Evolutionary conservation across 2,329 filamentous ascomycete genomes (phyloP), one percentile per base, ranked within the genome.

Genomic region (Trichoderma lentiforme): DNA sequence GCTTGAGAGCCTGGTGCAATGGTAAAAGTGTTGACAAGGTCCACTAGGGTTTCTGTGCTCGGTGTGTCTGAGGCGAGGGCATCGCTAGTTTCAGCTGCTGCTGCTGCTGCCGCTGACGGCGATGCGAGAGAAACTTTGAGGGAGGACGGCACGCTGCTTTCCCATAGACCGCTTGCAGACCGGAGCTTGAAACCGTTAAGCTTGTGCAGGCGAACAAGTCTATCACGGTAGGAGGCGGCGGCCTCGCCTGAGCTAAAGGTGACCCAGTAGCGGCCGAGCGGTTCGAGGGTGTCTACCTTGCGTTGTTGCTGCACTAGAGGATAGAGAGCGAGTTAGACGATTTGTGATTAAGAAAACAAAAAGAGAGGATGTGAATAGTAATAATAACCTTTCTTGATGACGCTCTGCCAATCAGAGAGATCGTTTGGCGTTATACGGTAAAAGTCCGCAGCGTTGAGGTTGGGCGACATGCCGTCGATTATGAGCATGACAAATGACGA

Each of bases 361-460:
- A 21, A 21, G 21, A 21, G 21, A 21, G 21, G 21, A 21, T 21
- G 21, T 21, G 21, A 21, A 21, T 21, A 21, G 21, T 21, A 21
- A 21, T 21, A 21, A 21, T 21, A 87, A 88, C 87, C 84, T 80
- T 89, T 88, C 51, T 84, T 81, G 71, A 93, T 89, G 32, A 89
- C 88, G 70, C 84, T 85, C 11, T 87, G 84, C 92, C 92, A 94
- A 53, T 86, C 86, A 73, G 91, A 89, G 39, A 95, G 86, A 75
- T 92, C 88, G 76, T 86, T 87, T 1, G 87, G 86, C 6, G 89
- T 86, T 21, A 94, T 81, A 70, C 92, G 90, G 74, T 89, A 86
- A 80, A 95, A 95, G 81, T 95, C 93, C 74, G 86, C 87, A 75
- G 91, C 87, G 24, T 84, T 83, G 57, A 95, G 84, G 24, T 87